Percentiles rank a stretch among this genome's conserved stretches.
Evolutionary conservation across 495 filamentous ascomycete genomes (phyloP).

Genomic region (Clohesyomyces aquaticus): DNA sequence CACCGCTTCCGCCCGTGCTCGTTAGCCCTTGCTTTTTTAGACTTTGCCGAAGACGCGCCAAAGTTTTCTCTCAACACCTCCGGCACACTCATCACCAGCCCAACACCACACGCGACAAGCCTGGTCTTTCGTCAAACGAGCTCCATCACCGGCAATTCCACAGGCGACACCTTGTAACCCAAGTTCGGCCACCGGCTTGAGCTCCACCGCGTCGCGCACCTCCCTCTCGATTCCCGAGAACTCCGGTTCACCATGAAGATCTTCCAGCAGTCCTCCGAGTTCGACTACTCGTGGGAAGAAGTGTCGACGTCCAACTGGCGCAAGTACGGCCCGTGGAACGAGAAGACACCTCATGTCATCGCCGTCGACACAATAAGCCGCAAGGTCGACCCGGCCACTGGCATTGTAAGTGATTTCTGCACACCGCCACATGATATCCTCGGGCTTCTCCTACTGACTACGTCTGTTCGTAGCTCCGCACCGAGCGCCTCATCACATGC

Average conservation of each 20-base stretch:
- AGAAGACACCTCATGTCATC: constrained; percentile 89
- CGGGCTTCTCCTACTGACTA: constrained; percentile 12
- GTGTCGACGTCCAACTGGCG: constrained; percentile 99
- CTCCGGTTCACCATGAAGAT: constrained; percentile 74
- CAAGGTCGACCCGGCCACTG: constrained; percentile 74
- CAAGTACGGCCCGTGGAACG: constrained; percentile 98
- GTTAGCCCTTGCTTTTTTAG: constrained; percentile 5
- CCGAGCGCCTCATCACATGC: constrained; percentile 96
- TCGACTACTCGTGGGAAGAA: constrained; percentile 97
- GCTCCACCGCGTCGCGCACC: neutral
- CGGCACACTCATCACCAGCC: neutral
- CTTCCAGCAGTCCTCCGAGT: constrained; percentile 83
- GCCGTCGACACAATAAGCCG: constrained; percentile 91
- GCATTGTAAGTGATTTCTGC: constrained; percentile 66
- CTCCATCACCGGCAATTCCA: neutral
- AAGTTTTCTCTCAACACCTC: neutral
- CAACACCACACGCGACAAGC: neutral
- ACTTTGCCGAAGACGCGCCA: neutral
- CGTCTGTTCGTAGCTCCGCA: constrained; percentile 67
- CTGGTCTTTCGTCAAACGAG: neutral
- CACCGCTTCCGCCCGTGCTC: neutral
- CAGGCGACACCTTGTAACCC: neutral
- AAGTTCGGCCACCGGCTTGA: neutral
- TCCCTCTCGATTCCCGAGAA: too few relatives aligned
- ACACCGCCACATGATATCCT: constrained; percentile 1